Conservation (phyloP, 495 filamentous ascomycete species). For the Margaritispora aquatica region DNA sequence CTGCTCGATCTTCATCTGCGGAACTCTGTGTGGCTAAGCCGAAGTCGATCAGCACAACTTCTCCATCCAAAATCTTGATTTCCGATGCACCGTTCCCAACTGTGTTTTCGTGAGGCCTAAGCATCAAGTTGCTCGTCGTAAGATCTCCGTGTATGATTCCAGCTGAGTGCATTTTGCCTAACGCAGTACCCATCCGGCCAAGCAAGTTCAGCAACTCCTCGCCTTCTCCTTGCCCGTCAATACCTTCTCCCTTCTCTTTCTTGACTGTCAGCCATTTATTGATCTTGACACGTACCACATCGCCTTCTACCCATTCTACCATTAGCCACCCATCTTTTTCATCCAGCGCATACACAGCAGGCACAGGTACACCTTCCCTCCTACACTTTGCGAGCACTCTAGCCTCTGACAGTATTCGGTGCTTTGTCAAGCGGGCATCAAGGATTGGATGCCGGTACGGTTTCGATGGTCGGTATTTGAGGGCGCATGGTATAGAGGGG, state of each 20-base stretch:
- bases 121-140: slow-evolving; percentile 96
- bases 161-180: slow-evolving; percentile 73
- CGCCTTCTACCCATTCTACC: slow-evolving; percentile 87
- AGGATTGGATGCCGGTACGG: slow-evolving; percentile 88
- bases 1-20: slow-evolving; percentile 90
- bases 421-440: slow-evolving; percentile 78
- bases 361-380: slow-evolving; percentile 71
- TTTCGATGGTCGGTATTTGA: slow-evolving; percentile 92
- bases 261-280: slow-evolving; percentile 51
- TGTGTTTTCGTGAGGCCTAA: slow-evolving; percentile 37
- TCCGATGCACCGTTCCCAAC: slow-evolving; percentile 1
- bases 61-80: slow-evolving; percentile 44
- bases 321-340: slow-evolving; percentile 79
- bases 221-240: slow-evolving; percentile 24
- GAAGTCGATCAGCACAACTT: slow-evolving; percentile 92
- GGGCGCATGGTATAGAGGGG: slow-evolving; percentile 61
- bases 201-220: slow-evolving; percentile 49
- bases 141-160: slow-evolving; percentile 93
- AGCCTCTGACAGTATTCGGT: slow-evolving; percentile 81
- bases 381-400: slow-evolving; percentile 70
- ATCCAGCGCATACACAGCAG: slow-evolving; percentile 70
- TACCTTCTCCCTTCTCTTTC: slow-evolving; percentile 6
- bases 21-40: slow-evolving; percentile 76
- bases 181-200: slow-evolving; percentile 61
- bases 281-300: slow-evolving; percentile 58